A percentile compares a stretch with the other conserved stretches of the same genome.
phyloP scores from a whole-genome alignment of 371 early-diverging fungal species.

The Zancudomyces culisetae region DNA sequence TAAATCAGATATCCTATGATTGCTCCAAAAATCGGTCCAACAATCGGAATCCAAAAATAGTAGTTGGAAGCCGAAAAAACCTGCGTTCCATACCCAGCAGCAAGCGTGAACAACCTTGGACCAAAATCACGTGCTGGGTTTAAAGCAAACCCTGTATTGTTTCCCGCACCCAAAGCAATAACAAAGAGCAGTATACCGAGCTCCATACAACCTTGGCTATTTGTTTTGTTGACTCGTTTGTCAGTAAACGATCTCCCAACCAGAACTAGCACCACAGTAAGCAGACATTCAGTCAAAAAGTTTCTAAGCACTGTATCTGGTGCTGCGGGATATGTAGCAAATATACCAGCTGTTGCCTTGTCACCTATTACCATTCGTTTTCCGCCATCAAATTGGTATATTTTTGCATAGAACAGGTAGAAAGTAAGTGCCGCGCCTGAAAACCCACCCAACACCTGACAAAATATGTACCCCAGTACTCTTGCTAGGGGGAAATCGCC shows the following conservation, averaged over 20 bases:
- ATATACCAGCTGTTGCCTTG: slow-evolving; percentile 34
- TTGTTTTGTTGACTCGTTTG: slow-evolving; percentile 32
- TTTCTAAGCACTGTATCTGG: slow-evolving; percentile 28
- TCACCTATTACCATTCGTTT: slow-evolving; percentile 1
- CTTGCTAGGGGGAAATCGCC: slow-evolving; percentile 35
- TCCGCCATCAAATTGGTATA: slow-evolving; percentile 17
- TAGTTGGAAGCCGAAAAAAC: slow-evolving; percentile 4
- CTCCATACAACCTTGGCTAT: slow-evolving; percentile 11
- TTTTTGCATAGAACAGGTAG: slow-evolving; percentile 22
- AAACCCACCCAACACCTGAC: slow-evolving; percentile 46
- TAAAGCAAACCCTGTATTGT: slow-evolving; percentile 44
- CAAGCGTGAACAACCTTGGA: slow-evolving; percentile 30
- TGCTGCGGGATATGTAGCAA: slow-evolving; percentile 31
- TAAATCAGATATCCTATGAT: slow-evolving; percentile 12
- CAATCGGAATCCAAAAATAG: slow-evolving; percentile 7
- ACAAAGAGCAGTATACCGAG: slow-evolving; percentile 35
- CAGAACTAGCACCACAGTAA: slow-evolving; percentile 41
- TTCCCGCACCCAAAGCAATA: slow-evolving; percentile 34
- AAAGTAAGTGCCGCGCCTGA: slow-evolving; percentile 39
- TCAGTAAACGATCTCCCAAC: slow-evolving; percentile 42
- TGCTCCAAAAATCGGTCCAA: slow-evolving; percentile 6
- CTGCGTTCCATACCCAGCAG: slow-evolving; percentile 2
- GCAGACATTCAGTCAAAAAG: slow-evolving; percentile 43
- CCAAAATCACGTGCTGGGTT: slow-evolving; percentile 71
- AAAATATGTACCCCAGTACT: slow-evolving; percentile 31